Percentiles rank a stretch among this genome's conserved stretches.
Evolutionary conservation across 352 stramenopile species (phyloP).

Genomic region (Elongisporangium anandrum): DNA sequence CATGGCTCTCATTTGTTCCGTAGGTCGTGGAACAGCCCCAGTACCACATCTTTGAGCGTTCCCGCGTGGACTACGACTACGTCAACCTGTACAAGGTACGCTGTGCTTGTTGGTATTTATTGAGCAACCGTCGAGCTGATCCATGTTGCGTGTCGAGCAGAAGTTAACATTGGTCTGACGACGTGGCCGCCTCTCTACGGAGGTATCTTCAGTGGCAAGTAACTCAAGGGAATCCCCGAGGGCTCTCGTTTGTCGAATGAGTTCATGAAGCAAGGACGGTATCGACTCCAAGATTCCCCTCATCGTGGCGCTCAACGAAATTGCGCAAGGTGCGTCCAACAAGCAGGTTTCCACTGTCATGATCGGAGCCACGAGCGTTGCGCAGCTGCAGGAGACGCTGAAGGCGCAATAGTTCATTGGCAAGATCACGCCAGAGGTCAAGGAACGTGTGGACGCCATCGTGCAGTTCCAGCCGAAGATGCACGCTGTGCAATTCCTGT

Average conservation of each 20-base stretch:
- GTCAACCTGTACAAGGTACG: constrained; percentile 20
- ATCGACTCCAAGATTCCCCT: no score
- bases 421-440: constrained; percentile 50
- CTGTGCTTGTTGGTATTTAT: constrained; percentile 41
- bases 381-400: constrained; percentile 54
- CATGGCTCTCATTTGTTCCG: no score
- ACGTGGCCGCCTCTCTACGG: constrained; percentile 19
- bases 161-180: constrained; percentile 23
- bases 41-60: constrained; percentile 30
- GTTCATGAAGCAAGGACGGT: constrained; percentile 12
- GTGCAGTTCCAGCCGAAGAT: constrained; percentile 26
- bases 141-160: background rate
- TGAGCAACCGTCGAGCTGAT: no score
- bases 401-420: constrained; percentile 28
- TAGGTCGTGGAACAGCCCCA: constrained; percentile 25
- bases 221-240: constrained; percentile 26
- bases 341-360: constrained; percentile 37
- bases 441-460: constrained; percentile 50
- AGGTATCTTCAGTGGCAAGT: constrained; percentile 61
- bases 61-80: constrained; percentile 15
- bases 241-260: constrained; percentile 19
- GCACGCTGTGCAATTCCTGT: no score
- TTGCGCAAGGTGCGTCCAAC: constrained; percentile 24
- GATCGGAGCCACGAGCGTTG: constrained; percentile 39
- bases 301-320: constrained; percentile 26